Evolutionary conservation across 345 rosid genomes (phyloP).

Genomic region (Eucalyptus caleyi): DNA sequence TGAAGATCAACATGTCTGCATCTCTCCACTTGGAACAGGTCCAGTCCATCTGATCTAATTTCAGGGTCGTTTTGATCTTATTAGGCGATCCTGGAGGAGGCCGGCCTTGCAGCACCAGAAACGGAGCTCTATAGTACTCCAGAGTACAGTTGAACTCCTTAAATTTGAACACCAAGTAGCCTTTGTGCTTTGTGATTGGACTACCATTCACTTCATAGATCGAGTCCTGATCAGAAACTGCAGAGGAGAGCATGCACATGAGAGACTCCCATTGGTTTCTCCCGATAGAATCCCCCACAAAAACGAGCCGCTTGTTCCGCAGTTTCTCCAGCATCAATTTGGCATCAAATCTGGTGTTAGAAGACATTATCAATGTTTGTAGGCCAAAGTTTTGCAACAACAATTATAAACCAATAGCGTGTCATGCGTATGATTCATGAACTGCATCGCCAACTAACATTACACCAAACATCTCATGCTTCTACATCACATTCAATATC

Average conservation of each 20-base stretch:
- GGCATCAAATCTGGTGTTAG: constrained; percentile 51
- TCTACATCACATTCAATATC: neutral
- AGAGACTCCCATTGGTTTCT: constrained; percentile 97
- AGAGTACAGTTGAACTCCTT: constrained; percentile 75
- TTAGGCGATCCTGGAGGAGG: constrained; percentile 51
- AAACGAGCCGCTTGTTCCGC: constrained; percentile 60
- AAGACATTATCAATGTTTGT: neutral
- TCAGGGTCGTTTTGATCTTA: constrained; percentile 59
- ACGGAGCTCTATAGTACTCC: constrained; percentile 83
- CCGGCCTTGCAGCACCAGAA: constrained; percentile 65
- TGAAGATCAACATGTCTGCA: constrained; percentile 69
- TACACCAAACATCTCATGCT: neutral
- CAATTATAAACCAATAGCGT: neutral
- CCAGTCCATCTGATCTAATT: constrained; percentile 87
- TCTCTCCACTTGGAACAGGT: constrained; percentile 49
- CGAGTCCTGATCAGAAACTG: constrained; percentile 31
- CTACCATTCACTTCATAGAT: constrained; percentile 81
- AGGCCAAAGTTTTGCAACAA: neutral
- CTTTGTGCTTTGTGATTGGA: constrained; percentile 87
- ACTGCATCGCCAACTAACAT: neutral
- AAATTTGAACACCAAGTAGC: constrained; percentile 70
- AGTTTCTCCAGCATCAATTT: constrained; percentile 73
- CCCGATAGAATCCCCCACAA: constrained; percentile 93
- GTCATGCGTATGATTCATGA: neutral
- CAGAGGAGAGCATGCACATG: constrained; percentile 78